Percentiles rank a stretch among this genome's conserved stretches.
Conservation (phyloP, 495 filamentous ascomycete species). For the Pyronema domesticum region DNA sequence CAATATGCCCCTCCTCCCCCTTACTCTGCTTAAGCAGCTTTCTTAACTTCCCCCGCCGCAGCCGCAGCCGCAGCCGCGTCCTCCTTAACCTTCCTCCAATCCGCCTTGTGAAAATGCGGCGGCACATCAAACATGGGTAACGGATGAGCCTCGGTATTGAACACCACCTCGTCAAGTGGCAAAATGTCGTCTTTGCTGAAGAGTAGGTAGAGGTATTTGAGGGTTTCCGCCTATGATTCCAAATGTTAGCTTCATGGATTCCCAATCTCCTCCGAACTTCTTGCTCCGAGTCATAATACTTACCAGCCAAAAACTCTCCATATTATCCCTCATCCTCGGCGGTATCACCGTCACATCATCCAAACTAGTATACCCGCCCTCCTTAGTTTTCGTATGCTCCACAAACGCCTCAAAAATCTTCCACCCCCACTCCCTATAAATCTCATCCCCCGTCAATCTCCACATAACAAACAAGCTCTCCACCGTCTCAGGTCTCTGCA, state of each 20-base stretch:
- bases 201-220: constrained; percentile 93
- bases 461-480: constrained; percentile 97
- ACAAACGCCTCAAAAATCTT: constrained; percentile 90
- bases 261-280: constrained; percentile 1
- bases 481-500: constrained; percentile 91
- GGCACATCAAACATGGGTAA: constrained; percentile 71
- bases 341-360: constrained; percentile 55
- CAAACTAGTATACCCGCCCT: constrained; percentile 70
- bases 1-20: too few relatives aligned
- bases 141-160: constrained; percentile 92
- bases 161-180: constrained; percentile 66
- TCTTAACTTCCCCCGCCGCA: too few relatives aligned
- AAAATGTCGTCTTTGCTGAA: constrained; percentile 66
- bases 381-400: constrained; percentile 57
- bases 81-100: background rate
- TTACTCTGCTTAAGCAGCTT: too few relatives aligned
- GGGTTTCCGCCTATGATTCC: constrained; percentile 59
- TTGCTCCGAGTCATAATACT: constrained; percentile 20
- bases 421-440: constrained; percentile 95
- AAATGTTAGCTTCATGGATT: constrained; percentile 6
- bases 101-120: constrained; percentile 45
- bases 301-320: constrained; percentile 92
- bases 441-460: constrained; percentile 81
- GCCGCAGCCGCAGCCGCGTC: background rate
- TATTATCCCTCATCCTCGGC: constrained; percentile 50